Percentiles rank a stretch among this genome's conserved stretches.
phyloP scores from a whole-genome alignment of 805 yeast species.

The Candida boleticola region DNA sequence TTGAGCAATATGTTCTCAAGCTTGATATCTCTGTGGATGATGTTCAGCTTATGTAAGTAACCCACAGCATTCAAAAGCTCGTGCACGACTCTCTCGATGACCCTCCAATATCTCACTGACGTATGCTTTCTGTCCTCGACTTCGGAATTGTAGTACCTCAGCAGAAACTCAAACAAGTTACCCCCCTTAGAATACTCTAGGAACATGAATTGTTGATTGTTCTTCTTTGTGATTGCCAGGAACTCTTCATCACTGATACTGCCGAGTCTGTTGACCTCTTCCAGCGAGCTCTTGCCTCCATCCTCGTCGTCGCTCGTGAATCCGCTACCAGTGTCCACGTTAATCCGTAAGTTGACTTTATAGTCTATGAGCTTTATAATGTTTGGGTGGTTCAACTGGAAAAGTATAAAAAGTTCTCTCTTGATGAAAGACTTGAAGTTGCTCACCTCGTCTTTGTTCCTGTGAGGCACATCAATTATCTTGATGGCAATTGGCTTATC shows the following conservation, averaged over 20 bases:
- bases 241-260: conserved; percentile 1
- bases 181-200: conserved; percentile 84
- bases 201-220: conserved; percentile 48
- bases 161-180: conserved; percentile 65
- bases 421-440: conserved; percentile 38
- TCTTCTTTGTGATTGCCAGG: conserved; percentile 4
- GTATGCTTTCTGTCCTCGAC: conserved; percentile 26
- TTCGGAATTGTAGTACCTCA: conserved; percentile 26
- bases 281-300: conserved; percentile 3
- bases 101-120: conserved; percentile 36
- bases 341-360: conserved; percentile 28
- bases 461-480: conserved; percentile 44
- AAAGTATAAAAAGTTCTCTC: conserved; percentile 70
- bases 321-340: conserved; percentile 4
- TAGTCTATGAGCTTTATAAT: conserved; percentile 61
- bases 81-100: conserved; percentile 61
- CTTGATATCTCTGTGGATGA: conserved; percentile 91
- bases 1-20: conserved; percentile 75
- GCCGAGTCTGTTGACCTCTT: conserved; percentile 3
- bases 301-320: neutral
- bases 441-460: conserved; percentile 19
- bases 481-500: conserved; percentile 63
- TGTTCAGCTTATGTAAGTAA: conserved; percentile 63
- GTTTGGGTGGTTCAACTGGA: conserved; percentile 59
- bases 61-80: conserved; percentile 70